These are phyloP conservation scores for Arabis alpina DNA, from an alignment of 345 rosid genomes.

Conservation along the genomic window DNA sequence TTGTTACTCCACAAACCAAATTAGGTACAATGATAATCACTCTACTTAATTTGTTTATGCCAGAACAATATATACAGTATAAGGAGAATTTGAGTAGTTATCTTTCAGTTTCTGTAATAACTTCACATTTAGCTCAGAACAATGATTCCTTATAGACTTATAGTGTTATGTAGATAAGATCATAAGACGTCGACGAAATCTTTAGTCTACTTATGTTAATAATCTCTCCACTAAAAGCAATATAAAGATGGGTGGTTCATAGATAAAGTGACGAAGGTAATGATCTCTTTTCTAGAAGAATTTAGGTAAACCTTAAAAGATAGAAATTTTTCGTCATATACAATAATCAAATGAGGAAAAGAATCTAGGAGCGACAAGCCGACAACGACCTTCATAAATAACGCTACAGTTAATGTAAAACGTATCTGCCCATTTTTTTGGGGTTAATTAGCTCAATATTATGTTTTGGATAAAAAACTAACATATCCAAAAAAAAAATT, in stretches of 20 bases:
- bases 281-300: constrained; percentile 25
- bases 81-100: constrained; percentile 2
- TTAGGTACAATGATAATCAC: not conserved
- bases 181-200: constrained; percentile 33
- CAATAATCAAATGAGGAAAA: constrained; percentile 30
- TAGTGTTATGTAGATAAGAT: constrained; percentile 3
- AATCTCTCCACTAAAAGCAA: constrained; percentile 7
- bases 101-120: constrained; percentile 15
- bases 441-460: too few species aligned
- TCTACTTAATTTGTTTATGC: constrained; percentile 8
- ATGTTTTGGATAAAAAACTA: too few species aligned
- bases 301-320: constrained; percentile 18
- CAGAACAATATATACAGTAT: not conserved
- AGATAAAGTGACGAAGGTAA: constrained; percentile 27
- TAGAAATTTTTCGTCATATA: constrained; percentile 8
- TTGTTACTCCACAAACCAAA: not conserved
- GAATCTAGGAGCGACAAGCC: constrained; percentile 17
- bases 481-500: too few species aligned
- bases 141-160: not conserved
- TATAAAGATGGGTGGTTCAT: constrained; percentile 2
- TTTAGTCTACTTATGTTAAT: constrained; percentile 19
- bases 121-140: constrained; percentile 8
- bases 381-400: constrained; percentile 30
- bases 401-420: not conserved
- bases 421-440: too few species aligned